Evolutionary conservation across 129 eudicot genomes (phyloP), one percentile per base, ranked within the genome.

Genomic region (Artemisia argyi): DNA sequence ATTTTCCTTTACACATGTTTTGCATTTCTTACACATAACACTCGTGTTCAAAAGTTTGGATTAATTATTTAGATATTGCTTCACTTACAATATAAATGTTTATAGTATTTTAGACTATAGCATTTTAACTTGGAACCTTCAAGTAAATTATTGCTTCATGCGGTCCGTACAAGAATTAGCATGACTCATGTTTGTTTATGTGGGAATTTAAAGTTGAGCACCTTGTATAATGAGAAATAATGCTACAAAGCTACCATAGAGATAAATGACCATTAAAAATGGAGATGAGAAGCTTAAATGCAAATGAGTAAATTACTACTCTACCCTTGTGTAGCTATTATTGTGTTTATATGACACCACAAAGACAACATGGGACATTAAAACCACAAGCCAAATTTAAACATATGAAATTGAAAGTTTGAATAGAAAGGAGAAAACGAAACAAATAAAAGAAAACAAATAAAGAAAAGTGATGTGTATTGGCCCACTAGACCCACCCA

Each of bases 341-440:
- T 66, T 66, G 67, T 42, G 79, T 53, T 66, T 16, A 66, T 60
- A 62, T 32, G 30, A 71, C 46, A 78, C 73, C 73, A 63, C 72
- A 63, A 77, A 49, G 63, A 78, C 81, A 71, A 71, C 67, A 78
- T 70, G 81, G 77, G 77, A 78, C 82, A 78, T 53, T 39, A 71
- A 71, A 44, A 72, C 77, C 77, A 70, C 76, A 70, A 24, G 52
- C 69, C 76, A 61, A 61, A 70, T 61, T 71, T 52, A 42, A 71
- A 71, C 72, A 63, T 78, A 42, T 44, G 66, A 71, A 54, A 63
- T 69, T 17, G 44, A 63, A 64, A 63, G 65, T 52, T 50, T 73
- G 69, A 66, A 67, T 61, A 30, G 49, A 52, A 15, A 14, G n/a
- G 20, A 66, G 80, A 76, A 67, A 78, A 78, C 46, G 67, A 78